Evolutionary conservation across 1,284 basidiomycete species (phyloP).

Genomic region (Leccinum insolens): DNA sequence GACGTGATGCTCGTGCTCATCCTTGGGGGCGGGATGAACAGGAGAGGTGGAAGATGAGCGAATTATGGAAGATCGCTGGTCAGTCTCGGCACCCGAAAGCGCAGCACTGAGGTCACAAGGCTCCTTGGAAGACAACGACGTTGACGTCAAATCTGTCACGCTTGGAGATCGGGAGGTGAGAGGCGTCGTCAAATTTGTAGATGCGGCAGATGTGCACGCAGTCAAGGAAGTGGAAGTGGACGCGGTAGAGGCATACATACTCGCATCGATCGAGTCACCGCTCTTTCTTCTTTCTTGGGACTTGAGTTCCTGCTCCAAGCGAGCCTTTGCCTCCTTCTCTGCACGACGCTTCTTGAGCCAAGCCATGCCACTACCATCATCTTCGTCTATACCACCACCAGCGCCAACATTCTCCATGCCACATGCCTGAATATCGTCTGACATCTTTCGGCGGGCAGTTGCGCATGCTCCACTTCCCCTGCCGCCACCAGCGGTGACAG

Average conservation of each 20-base stretch:
- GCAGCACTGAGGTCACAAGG: background rate
- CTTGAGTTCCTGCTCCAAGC: slow-evolving; percentile 38
- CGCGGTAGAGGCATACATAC: slow-evolving; percentile 27
- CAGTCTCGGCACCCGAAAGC: background rate
- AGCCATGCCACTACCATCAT: slow-evolving; percentile 75
- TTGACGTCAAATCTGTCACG: slow-evolving; percentile 20
- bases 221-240: slow-evolving; percentile 31
- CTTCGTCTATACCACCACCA: slow-evolving; percentile 41
- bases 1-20: slow-evolving; percentile 28
- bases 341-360: slow-evolving; percentile 68
- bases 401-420: slow-evolving; percentile 29
- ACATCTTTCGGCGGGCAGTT: slow-evolving; percentile 24
- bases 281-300: slow-evolving; percentile 27
- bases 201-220: slow-evolving; percentile 24
- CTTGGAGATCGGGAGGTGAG: slow-evolving; percentile 31
- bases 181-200: slow-evolving; percentile 24
- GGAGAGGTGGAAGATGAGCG: background rate
- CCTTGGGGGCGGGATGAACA: slow-evolving; percentile 7
- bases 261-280: slow-evolving; percentile 27
- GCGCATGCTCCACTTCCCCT: slow-evolving; percentile 14
- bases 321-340: slow-evolving; percentile 44
- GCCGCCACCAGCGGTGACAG: background rate
- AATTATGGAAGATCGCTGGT: background rate
- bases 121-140: slow-evolving; percentile 7
- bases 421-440: slow-evolving; percentile 19